Evolutionary conservation across 768 basidiomycete species (phyloP), one percentile per base, ranked within the genome.

Genomic region (Calvatia gigantea): DNA sequence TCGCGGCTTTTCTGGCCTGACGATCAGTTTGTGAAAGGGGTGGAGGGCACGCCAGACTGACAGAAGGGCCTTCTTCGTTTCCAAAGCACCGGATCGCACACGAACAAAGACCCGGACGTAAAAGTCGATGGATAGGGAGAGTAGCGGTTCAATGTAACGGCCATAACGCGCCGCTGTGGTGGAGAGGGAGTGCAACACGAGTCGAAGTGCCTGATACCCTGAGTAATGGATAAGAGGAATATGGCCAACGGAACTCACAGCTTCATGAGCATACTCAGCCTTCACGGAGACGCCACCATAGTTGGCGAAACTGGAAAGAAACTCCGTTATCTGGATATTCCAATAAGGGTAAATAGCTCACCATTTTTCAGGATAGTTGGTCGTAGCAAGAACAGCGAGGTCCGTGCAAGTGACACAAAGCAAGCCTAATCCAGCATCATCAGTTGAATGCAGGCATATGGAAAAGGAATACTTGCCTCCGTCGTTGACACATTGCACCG

Each of bases 291-390:
- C 76, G 3, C 96, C 96, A 8, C 96, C 96, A 67, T 99, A 99
- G 64, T 97, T 98, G 1, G 95, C 86, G 70, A 85, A 98, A 70
- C 94, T 96, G 62, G 25, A 37, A n/a, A 9, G n/a, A 7, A 17
- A 14, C 19, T 32, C 33, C 11, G 38, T 11, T 1, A 32, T 37
- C 7, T 21, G 33, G 12, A 46, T 17, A 8, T 27, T 9, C 39
- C 19, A 37, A 6, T 17, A 38, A 33, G 8, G n/a, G 17, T 5
- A 21, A 14, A 25, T 5, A 29, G 19, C 74, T 58, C 62, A 93
- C 96, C 93, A 94, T 83, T 99, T 99, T 69, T 99, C 97, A 3
- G 95, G 88, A 68, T 90, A 97, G 67, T 98, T 98, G 9, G 81
- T 85, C 2, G 94, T 94, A 0, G 95, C 97, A 21, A 98, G 78